Conservation (phyloP, 73 alveolate species). For the Paramecium tetraurelia region DNA sequence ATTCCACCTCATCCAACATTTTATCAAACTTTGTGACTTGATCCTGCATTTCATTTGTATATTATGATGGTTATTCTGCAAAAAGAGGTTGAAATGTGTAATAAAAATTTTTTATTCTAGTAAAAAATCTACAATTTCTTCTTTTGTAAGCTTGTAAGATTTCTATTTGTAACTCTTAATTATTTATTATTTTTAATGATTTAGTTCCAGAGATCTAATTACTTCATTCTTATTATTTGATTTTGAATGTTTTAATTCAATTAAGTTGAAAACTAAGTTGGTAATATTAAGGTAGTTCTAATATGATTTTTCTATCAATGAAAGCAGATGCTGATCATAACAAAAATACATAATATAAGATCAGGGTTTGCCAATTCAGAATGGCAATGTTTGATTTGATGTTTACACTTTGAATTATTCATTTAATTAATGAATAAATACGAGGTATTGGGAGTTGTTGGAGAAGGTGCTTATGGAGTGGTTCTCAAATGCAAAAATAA, state of each 20-base stretch:
- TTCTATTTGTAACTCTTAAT: background rate
- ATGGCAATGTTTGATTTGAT: background rate
- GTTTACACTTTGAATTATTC: background rate
- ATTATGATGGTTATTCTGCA: background rate
- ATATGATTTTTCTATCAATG: background rate
- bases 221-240: background rate
- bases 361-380: background rate
- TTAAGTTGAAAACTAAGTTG: background rate
- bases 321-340: background rate
- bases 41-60: background rate
- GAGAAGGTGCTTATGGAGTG: slow-evolving; percentile 94
- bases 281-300: background rate
- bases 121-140: background rate
- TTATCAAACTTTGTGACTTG: background rate
- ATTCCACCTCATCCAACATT: background rate
- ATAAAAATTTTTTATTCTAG: background rate
- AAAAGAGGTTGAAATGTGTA: background rate
- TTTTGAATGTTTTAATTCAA: background rate
- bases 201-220: background rate
- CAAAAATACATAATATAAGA: background rate
- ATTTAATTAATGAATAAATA: slow-evolving; percentile 80
- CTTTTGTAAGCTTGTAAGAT: background rate
- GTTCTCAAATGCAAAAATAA: slow-evolving; percentile 85
- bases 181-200: background rate
- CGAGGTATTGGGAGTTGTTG: slow-evolving; percentile 89